These are phyloP conservation scores for Takashimella koratensis DNA, from an alignment of 1,284 basidiomycete species.

Conservation along the genomic window DNA sequence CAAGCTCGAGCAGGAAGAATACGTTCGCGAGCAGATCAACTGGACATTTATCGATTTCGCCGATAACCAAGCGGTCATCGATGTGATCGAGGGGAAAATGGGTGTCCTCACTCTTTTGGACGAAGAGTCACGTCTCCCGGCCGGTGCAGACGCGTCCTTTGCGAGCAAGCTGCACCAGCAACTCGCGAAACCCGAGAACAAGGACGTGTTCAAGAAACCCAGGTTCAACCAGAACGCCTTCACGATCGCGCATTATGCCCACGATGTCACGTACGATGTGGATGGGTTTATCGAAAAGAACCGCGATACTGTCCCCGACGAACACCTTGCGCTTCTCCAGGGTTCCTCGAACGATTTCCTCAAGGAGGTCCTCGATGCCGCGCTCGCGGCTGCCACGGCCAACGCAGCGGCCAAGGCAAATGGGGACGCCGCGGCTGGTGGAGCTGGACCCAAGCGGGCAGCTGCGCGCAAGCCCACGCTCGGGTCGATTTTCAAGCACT, in stretches of 20 bases:
- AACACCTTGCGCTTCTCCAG: slow-evolving; percentile 84
- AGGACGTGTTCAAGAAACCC: slow-evolving; percentile 93
- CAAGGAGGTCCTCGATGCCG: slow-evolving; percentile 88
- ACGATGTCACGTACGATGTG: slow-evolving; percentile 97
- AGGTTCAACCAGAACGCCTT: slow-evolving; percentile 96
- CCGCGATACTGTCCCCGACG: slow-evolving; percentile 96
- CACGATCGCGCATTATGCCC: slow-evolving; percentile 96
- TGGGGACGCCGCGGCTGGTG: slow-evolving; percentile 23
- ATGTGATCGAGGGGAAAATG: slow-evolving; percentile 95
- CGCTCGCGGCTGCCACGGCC: slow-evolving; percentile 60
- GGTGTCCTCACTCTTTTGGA: slow-evolving; percentile 93
- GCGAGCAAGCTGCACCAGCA: slow-evolving; percentile 90
- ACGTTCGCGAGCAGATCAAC: slow-evolving; percentile 95
- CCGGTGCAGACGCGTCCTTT: slow-evolving; percentile 90
- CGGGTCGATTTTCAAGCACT: slow-evolving; percentile 97
- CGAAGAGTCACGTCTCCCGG: slow-evolving; percentile 94
- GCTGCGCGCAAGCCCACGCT: slow-evolving; percentile 91
- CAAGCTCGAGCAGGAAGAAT: slow-evolving; percentile 99
- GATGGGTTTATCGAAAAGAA: slow-evolving; percentile 99
- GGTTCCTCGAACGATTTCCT: slow-evolving; percentile 87
- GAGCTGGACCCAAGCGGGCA: slow-evolving; percentile 40
- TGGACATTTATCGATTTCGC: slow-evolving; percentile 99
- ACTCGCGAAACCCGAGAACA: slow-evolving; percentile 78
- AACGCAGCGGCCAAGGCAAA: slow-evolving; percentile 51
- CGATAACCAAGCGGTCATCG: slow-evolving; percentile 98